These are phyloP conservation scores for Wickerhamia fluorescens DNA, from an alignment of 805 yeast species.

Conservation along the genomic window DNA sequence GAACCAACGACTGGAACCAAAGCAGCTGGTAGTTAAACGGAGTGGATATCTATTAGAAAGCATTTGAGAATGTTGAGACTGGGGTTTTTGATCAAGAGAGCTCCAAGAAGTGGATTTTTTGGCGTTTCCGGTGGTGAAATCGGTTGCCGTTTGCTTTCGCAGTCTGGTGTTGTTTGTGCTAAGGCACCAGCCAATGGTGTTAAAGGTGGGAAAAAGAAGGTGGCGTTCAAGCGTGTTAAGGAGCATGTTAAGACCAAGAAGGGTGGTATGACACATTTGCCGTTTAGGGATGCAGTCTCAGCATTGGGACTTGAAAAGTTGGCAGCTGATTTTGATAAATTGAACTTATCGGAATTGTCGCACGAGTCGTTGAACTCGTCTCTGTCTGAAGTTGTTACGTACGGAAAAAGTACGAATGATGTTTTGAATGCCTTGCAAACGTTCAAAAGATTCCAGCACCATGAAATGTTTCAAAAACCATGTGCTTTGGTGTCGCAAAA, in stretches of 20 bases:
- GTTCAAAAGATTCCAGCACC: conserved; percentile 60
- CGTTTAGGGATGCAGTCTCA: conserved; percentile 31
- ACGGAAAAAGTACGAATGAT: conserved; percentile 32
- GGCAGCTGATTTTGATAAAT: conserved; percentile 16
- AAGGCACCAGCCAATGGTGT: conserved; percentile 6
- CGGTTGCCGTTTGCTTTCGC: no score
- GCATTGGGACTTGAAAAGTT: conserved; percentile 26
- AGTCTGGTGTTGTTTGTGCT: conserved; percentile 5
- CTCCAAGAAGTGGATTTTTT: no score
- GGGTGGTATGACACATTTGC: conserved; percentile 37
- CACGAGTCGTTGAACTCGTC: conserved; percentile 6
- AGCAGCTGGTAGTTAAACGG: no score
- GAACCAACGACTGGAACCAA: no score
- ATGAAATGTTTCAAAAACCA: conserved; percentile 59
- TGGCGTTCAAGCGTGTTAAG: conserved; percentile 13
- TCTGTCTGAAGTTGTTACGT: conserved; percentile 22
- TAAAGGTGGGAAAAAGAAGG: conserved; percentile 15
- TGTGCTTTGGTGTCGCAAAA: conserved; percentile 49
- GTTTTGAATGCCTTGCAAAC: conserved; percentile 50
- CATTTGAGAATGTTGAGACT: no score
- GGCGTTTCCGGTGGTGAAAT: no score
- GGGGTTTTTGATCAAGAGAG: no score
- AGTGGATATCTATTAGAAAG: no score
- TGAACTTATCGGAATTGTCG: conserved; percentile 9
- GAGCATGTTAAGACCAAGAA: conserved; percentile 19